These are phyloP conservation scores for Sporothrix sp. DNA, from an alignment of 2,329 filamentous ascomycete species.

Conservation along the genomic window DNA sequence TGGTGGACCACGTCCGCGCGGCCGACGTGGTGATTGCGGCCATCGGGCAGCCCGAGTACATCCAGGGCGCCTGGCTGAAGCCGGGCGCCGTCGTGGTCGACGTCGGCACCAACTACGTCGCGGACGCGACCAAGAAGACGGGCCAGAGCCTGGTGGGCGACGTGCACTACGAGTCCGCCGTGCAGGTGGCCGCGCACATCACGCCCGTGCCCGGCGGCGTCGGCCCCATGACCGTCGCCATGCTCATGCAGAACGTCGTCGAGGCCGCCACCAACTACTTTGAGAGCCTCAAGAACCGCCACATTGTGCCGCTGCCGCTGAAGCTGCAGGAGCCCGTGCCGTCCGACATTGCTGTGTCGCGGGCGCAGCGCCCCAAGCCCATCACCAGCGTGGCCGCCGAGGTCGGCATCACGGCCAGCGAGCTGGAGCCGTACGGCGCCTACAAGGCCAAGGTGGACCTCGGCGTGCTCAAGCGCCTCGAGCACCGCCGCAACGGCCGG, in stretches of 20 bases:
- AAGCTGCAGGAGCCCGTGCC: slow-evolving; percentile 73
- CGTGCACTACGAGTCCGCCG: slow-evolving; percentile 81
- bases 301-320: slow-evolving; percentile 72
- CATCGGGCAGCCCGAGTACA: slow-evolving; percentile 76
- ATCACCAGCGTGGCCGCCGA: slow-evolving; percentile 79
- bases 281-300: slow-evolving; percentile 69
- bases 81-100: slow-evolving; percentile 92
- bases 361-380: slow-evolving; percentile 81
- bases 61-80: slow-evolving; percentile 95
- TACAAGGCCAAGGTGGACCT: slow-evolving; percentile 96
- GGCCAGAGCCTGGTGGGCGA: slow-evolving; percentile 89
- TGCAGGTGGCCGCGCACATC: slow-evolving; percentile 79
- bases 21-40: slow-evolving; percentile 89
- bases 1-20: slow-evolving; percentile 64
- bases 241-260: slow-evolving; percentile 93
- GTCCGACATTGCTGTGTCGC: slow-evolving; percentile 90
- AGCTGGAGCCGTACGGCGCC: slow-evolving; percentile 88
- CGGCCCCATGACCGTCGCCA: slow-evolving; percentile 97
- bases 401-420: slow-evolving; percentile 75
- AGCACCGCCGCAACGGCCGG: slow-evolving; percentile 77
- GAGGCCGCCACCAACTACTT: slow-evolving; percentile 75
- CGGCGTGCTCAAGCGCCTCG: slow-evolving; percentile 67
- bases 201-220: slow-evolving; percentile 95
- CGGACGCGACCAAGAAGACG: slow-evolving; percentile 82
- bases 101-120: slow-evolving; percentile 92